Conservation (phyloP, 768 basidiomycete species). For the Tricholoma matsutake region DNA sequence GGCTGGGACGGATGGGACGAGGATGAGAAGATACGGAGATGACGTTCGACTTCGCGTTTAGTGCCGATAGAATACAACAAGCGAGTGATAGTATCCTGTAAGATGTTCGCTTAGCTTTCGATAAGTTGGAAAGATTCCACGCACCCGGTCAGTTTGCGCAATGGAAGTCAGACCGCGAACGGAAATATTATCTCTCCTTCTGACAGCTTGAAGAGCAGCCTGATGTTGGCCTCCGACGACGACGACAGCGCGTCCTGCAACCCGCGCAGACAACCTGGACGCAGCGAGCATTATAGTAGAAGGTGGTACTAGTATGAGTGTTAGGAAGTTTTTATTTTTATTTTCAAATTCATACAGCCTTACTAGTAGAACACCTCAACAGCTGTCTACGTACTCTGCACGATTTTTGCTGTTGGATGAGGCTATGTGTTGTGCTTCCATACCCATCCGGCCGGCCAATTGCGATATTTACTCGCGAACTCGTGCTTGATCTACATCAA, state of each 20-base stretch:
- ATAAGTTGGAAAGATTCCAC: conserved; percentile 19
- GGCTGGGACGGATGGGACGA: conserved; percentile 85
- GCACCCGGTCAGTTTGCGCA: conserved; percentile 73
- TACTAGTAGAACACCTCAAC: conserved; percentile 1
- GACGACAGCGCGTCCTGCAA: conserved; percentile 44
- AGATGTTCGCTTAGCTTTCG: not conserved
- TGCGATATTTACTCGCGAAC: conserved; percentile 5
- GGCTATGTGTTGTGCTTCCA: conserved; percentile 18
- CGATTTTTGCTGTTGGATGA: conserved; percentile 28
- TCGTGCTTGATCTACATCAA: not conserved
- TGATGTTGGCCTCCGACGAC: conserved; percentile 51
- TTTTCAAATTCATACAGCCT: conserved; percentile 12
- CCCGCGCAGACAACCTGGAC: conserved; percentile 32
- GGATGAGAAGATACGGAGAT: conserved; percentile 97
- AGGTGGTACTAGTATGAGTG: conserved; percentile 13
- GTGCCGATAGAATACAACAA: conserved; percentile 96
- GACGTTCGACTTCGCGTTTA: conserved; percentile 96
- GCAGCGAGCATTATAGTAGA: conserved; percentile 32
- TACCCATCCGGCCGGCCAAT: not conserved
- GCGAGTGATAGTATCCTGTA: conserved; percentile 93
- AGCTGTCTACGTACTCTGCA: conserved; percentile 19
- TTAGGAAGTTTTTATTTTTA: conserved; percentile 15
- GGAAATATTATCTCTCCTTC: conserved; percentile 31
- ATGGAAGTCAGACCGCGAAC: conserved; percentile 53
- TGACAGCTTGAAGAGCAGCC: conserved; percentile 39